phyloP scores from a whole-genome alignment of 805 yeast species.

The Wickerhamiella shivajii region DNA sequence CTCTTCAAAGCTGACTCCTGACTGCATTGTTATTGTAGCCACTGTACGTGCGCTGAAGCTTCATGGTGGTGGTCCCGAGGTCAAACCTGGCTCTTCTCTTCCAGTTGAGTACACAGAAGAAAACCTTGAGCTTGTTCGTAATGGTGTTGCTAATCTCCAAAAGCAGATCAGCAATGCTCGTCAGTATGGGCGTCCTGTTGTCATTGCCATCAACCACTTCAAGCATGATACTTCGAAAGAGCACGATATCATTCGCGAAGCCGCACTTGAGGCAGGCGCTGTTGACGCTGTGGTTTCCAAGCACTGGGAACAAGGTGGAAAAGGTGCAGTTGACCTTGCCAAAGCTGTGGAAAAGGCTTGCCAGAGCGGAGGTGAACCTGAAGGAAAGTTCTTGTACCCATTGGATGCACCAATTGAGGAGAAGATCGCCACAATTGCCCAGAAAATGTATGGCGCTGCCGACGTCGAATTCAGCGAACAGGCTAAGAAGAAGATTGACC shows the following conservation, averaged over 20 bases:
- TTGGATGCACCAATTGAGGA: constrained; percentile 57
- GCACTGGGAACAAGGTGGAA: constrained; percentile 95
- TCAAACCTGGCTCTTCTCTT: constrained; percentile 80
- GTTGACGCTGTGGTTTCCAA: constrained; percentile 76
- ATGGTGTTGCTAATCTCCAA: constrained; percentile 77
- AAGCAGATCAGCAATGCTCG: constrained; percentile 82
- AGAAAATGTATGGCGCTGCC: constrained; percentile 85
- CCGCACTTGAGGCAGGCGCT: constrained; percentile 81
- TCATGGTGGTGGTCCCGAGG: constrained; percentile 96
- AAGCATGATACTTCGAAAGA: constrained; percentile 70
- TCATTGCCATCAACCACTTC: constrained; percentile 86
- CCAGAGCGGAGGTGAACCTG: constrained; percentile 28
- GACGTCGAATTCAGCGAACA: constrained; percentile 67
- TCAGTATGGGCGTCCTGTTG: constrained; percentile 79
- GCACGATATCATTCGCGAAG: constrained; percentile 61
- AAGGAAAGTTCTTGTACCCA: constrained; percentile 54
- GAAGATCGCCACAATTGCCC: constrained; percentile 66
- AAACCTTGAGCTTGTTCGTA: constrained; percentile 59
- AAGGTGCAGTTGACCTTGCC: constrained; percentile 75
- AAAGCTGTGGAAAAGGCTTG: constrained; percentile 66
- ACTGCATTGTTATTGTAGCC: constrained; percentile 85
- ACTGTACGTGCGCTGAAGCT: constrained; percentile 90
- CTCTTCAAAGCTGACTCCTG: constrained; percentile 80
- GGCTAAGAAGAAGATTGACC: constrained; percentile 69
- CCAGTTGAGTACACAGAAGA: constrained; percentile 74